phyloP scores from a whole-genome alignment of 2,329 filamentous ascomycete genomes.

The Venturia nashicola region DNA sequence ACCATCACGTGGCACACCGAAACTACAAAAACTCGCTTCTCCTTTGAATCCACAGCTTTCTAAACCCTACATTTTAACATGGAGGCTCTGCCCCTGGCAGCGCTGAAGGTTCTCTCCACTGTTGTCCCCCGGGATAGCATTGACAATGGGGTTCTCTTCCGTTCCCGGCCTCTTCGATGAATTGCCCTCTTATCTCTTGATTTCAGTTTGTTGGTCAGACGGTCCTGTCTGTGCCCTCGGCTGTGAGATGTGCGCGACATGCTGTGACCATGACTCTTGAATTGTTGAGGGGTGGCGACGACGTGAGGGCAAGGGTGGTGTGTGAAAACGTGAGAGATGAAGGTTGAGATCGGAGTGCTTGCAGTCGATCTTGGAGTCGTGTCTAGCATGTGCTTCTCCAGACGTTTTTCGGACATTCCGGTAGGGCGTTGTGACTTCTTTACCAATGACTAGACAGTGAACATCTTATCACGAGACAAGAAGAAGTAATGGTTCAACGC shows the following conservation, averaged over 20 bases:
- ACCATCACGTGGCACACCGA: background rate
- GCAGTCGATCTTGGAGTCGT: background rate
- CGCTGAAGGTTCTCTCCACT: slow-evolving; percentile 3
- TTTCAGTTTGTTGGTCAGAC: background rate
- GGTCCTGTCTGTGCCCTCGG: background rate
- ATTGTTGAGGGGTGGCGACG: background rate
- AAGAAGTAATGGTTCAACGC: background rate
- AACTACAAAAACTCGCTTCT: background rate
- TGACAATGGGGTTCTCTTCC: background rate
- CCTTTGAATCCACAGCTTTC: background rate
- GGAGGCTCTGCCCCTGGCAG: background rate
- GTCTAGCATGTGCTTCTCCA: background rate
- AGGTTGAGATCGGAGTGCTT: background rate
- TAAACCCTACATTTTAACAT: background rate
- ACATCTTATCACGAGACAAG: background rate
- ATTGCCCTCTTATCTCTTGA: background rate
- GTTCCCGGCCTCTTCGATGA: background rate
- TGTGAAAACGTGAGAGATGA: too few relatives aligned
- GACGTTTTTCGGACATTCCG: background rate
- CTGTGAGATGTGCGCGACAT: background rate
- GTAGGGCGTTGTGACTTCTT: background rate
- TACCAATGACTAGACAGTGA: background rate
- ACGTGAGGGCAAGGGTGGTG: background rate
- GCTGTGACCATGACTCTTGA: background rate
- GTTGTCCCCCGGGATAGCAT: background rate